Evolutionary conservation across 805 yeast species (phyloP), one percentile per base, ranked within the genome.

Genomic region (Zygosaccharomyces rouxii): DNA sequence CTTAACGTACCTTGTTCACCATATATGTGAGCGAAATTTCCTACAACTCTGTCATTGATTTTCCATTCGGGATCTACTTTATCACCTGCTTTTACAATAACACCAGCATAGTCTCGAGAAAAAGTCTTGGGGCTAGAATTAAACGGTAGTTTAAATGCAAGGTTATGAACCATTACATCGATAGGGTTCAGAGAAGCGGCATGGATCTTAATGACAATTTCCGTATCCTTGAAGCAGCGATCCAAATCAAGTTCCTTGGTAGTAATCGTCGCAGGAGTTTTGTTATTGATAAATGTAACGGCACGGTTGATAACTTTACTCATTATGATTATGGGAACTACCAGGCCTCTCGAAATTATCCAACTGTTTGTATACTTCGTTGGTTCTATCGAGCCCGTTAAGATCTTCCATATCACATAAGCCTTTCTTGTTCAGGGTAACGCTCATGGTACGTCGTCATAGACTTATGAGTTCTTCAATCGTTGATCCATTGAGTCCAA

Each of bases 1-100:
- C 72, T 53, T n/a, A 74, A 55, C 1, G 84, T 55, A 26, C 83
- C 84, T 25, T 55, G 58, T 6, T 41, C 42, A 9, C 63, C 55
- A 21, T 44, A 66, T 2, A 58, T 0, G 14, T 57, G 64, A 10
- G 47, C 52, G 37, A 51, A 59, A 19, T 40, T 25, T 26, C 70
- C 70, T 38, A 49, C 52, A 7, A 66, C 65, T 23, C 54, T 53
- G 31, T 60, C 67, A n/a, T 66, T 68, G 10, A 59, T 47, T 19
- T 52, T 47, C 51, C 54, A 61, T 33, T 53, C 44, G 6, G 53
- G 38, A 22, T 51, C 51, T 9, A 62, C 64, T 3, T 57, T 49
- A 13, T 35, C 38, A 44, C 70, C 70, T 3, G 35, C 55, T 44
- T 49, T 58, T 13, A 64, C 59, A 29, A 66, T 52, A 5, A 49